phyloP scores from a whole-genome alignment of 441 rosid genomes.

The Caryocar brasiliense region DNA sequence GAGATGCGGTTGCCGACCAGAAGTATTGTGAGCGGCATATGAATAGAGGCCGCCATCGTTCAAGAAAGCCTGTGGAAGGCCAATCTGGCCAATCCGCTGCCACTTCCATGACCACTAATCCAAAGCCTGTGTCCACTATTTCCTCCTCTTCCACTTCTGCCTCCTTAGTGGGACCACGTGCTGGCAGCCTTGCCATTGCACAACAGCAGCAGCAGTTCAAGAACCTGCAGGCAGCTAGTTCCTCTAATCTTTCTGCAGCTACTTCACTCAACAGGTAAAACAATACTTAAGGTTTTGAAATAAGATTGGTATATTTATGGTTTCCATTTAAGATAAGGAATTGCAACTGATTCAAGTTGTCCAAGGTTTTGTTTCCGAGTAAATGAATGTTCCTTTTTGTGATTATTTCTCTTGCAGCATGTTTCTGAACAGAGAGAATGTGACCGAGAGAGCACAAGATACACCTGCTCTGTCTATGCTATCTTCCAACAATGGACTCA shows the following conservation, averaged over 20 bases:
- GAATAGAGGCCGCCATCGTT: slow-evolving; percentile 96
- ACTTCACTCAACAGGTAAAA: slow-evolving; percentile 23
- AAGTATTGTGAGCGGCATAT: slow-evolving; percentile 88
- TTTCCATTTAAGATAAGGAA: too few species aligned
- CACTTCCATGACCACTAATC: slow-evolving; percentile 18
- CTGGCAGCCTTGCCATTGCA: slow-evolving; percentile 22
- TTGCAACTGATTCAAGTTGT: neutral
- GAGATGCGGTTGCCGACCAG: slow-evolving; percentile 79
- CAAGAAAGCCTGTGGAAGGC: slow-evolving; percentile 99
- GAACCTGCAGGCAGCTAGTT: slow-evolving; percentile 26
- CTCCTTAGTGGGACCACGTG: slow-evolving; percentile 13
- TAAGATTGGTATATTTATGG: too few species aligned
- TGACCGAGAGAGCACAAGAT: slow-evolving; percentile 18
- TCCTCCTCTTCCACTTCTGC: slow-evolving; percentile 22
- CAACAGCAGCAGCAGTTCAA: slow-evolving; percentile 27
- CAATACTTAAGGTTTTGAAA: too few species aligned
- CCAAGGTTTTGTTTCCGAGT: neutral
- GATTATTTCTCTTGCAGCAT: slow-evolving; percentile 16
- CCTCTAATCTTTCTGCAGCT: slow-evolving; percentile 19
- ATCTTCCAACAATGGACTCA: slow-evolving; percentile 16
- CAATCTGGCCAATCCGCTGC: slow-evolving; percentile 52
- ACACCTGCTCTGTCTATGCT: slow-evolving; percentile 18
- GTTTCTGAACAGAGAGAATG: slow-evolving; percentile 20
- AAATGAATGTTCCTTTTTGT: neutral
- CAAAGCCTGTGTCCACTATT: slow-evolving; percentile 24